phyloP scores from a whole-genome alignment of 305 asterid genomes.

The Fraxinus paxiana region DNA sequence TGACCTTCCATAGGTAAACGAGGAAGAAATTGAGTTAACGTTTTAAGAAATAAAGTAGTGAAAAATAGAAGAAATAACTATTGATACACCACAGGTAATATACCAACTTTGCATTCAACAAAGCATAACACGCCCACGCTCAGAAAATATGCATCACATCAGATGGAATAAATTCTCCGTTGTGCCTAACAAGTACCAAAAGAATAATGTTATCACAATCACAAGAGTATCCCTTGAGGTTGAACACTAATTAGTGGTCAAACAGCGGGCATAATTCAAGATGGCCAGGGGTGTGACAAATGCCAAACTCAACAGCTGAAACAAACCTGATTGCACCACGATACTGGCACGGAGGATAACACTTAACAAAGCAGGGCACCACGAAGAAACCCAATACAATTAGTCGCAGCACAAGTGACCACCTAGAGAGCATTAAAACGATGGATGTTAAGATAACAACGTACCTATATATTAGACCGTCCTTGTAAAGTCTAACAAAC shows the following conservation, averaged over 20 bases:
- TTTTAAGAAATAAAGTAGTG: neutral
- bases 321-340: neutral
- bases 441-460: neutral
- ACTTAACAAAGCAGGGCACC: neutral
- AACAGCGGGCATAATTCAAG: conserved; percentile 9
- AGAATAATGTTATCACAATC: neutral
- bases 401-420: conserved; percentile 10
- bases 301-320: conserved; percentile 7
- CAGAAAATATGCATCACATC: neutral
- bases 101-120: neutral
- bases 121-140: neutral
- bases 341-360: neutral
- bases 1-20: neutral
- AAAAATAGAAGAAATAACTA: neutral
- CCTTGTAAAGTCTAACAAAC: conserved; percentile 76
- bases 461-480: conserved; percentile 87
- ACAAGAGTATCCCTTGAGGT: neutral
- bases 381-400: conserved; percentile 19
- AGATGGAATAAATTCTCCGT: neutral
- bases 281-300: neutral
- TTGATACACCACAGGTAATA: neutral
- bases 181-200: neutral
- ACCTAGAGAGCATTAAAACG: neutral
- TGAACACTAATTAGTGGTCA: conserved; percentile 9
- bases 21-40: neutral